phyloP scores from a whole-genome alignment of 768 basidiomycete genomes.

The Lepiota brunneoincarnata region DNA sequence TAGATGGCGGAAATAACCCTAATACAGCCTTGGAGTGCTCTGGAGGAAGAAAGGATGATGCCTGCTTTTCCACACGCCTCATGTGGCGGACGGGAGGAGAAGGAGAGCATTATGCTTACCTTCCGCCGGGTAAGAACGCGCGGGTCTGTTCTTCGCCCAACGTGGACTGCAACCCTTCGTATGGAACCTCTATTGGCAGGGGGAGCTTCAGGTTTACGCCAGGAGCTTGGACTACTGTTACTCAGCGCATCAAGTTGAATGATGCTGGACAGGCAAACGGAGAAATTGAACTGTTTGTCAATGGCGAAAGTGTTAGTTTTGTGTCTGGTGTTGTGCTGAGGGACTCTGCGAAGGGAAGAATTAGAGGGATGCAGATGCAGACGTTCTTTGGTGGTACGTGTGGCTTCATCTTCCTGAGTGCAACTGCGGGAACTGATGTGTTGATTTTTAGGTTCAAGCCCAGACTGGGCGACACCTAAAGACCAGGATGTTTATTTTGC shows the following conservation, averaged over 20 bases:
- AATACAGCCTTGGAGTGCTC: slow-evolving; percentile 53
- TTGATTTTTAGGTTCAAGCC: not conserved
- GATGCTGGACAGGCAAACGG: slow-evolving; percentile 66
- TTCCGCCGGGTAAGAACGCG: slow-evolving; percentile 50
- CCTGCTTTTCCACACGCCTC: slow-evolving; percentile 62
- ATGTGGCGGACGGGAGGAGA: slow-evolving; percentile 65
- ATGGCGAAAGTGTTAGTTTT: slow-evolving; percentile 36
- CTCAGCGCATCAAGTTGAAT: slow-evolving; percentile 71
- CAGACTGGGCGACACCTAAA: not conserved
- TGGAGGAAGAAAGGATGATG: slow-evolving; percentile 53
- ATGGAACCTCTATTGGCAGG: slow-evolving; percentile 65
- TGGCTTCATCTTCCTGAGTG: not conserved
- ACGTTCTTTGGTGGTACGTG: slow-evolving; percentile 13
- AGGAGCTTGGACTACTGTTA: slow-evolving; percentile 64
- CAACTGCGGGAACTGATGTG: not conserved
- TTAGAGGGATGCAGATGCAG: slow-evolving; percentile 7
- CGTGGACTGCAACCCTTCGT: slow-evolving; percentile 56
- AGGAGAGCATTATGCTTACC: slow-evolving; percentile 72
- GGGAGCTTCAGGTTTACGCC: slow-evolving; percentile 61
- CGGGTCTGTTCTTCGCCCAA: slow-evolving; percentile 44
- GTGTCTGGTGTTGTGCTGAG: slow-evolving; percentile 1
- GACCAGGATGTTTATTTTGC: not conserved
- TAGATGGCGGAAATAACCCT: slow-evolving; percentile 55
- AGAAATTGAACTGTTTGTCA: slow-evolving; percentile 61
- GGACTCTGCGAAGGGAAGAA: slow-evolving; percentile 3